Percentiles rank a stretch among this genome's conserved stretches.
Evolutionary conservation across 352 stramenopile species (phyloP).

Genomic region (Globisporangium parvum): DNA sequence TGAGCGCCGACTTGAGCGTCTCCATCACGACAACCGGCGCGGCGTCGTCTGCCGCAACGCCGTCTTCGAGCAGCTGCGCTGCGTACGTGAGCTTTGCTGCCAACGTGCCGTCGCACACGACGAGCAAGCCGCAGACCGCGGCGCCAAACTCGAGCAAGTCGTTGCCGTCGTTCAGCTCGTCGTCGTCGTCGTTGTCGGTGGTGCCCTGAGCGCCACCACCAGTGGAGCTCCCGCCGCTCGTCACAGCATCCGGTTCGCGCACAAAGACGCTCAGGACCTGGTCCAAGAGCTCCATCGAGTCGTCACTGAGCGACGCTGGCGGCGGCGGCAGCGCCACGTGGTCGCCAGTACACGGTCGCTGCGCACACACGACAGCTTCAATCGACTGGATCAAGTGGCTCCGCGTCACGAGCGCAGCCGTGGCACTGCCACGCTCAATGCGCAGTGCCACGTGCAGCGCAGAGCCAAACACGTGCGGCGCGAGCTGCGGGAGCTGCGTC

Average conservation of each 20-base stretch:
- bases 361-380: conserved; percentile 31
- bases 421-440: conserved; percentile 5
- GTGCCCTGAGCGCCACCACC: neutral
- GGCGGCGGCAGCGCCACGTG: conserved; percentile 5
- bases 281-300: conserved; percentile 56
- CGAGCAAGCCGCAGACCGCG: conserved; percentile 57
- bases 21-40: conserved; percentile 30
- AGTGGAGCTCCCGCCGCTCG: neutral
- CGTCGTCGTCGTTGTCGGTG: conserved; percentile 17
- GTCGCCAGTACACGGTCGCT: neutral
- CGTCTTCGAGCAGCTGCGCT: conserved; percentile 26
- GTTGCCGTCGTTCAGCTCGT: conserved; percentile 44
- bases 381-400: conserved; percentile 46
- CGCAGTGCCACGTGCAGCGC: conserved; percentile 27
- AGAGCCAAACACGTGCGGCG: conserved; percentile 27
- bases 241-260: conserved; percentile 30
- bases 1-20: conserved; percentile 58
- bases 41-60: neutral
- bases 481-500: conserved; percentile 50
- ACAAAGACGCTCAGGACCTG: conserved; percentile 62
- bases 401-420: conserved; percentile 32
- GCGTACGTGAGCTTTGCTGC: conserved; percentile 51
- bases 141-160: conserved; percentile 45
- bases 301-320: conserved; percentile 42
- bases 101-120: conserved; percentile 61